These are phyloP conservation scores for Dioszegia aurantiaca DNA, from an alignment of 768 basidiomycete genomes.

Conservation along the genomic window DNA sequence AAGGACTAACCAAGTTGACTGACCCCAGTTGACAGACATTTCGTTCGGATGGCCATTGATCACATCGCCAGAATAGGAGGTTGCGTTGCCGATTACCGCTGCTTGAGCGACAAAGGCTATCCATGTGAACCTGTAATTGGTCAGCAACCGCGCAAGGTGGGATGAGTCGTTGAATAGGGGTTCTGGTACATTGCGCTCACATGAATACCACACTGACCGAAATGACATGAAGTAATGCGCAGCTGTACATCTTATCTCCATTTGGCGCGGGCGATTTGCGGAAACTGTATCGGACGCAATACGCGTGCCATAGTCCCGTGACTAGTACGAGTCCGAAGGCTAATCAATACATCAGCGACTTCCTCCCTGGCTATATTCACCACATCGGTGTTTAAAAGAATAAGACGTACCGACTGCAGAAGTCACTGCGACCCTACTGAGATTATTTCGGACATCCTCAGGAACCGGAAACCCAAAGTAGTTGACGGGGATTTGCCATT, in stretches of 20 bases:
- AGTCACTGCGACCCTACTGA: constrained; percentile 35
- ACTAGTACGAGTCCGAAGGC: constrained; percentile 37
- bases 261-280: constrained; percentile 29
- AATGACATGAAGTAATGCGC: constrained; percentile 37
- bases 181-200: constrained; percentile 20
- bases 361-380: too few species aligned
- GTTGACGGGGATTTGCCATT: constrained; percentile 36
- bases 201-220: constrained; percentile 31
- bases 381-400: too few species aligned
- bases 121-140: constrained; percentile 37
- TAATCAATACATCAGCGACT: constrained; percentile 8
- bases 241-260: constrained; percentile 36
- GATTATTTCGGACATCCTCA: constrained; percentile 27
- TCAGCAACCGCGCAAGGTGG: neutral
- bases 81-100: constrained; percentile 35
- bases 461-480: constrained; percentile 43
- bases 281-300: constrained; percentile 40
- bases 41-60: constrained; percentile 16
- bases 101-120: constrained; percentile 44
- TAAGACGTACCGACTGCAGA: constrained; percentile 19
- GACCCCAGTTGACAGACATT: constrained; percentile 39
- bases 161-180: constrained; percentile 15
- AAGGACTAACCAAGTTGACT: constrained; percentile 37
- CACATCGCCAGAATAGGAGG: constrained; percentile 16
- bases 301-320: constrained; percentile 32